Base-by-base conservation (phyloP, 345 rosid genomes). In the Eucalyptus curtisii region DNA sequence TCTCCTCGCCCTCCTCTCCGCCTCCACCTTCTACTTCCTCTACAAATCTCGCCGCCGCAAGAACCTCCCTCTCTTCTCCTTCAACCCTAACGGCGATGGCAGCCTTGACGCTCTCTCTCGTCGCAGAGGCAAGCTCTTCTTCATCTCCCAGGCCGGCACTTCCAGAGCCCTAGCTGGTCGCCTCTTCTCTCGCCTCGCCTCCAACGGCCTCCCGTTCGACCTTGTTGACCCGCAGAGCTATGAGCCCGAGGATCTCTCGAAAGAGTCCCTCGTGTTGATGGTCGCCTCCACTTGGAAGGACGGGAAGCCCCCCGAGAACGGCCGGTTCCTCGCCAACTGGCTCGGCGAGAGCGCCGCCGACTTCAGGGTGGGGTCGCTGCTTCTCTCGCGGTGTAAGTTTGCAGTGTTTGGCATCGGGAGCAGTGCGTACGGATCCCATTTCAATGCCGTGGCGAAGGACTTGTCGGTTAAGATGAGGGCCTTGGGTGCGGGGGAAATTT, bases 321-420 rank as follows among this genome's bases (percentile, higher is more conserved):
- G 96, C 22, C 90, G 90, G 87, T 97, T 97, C 90, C 95, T 98
- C 45, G 92, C 93, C 61, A 91, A 94, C 89, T 97, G 98, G 97
- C 92, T 97, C 11, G 91, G 93, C 2, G 99, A 98, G 93, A 95
- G 97, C 90, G 97, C 98, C 6, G 94, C 95, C 31, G 99, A 98
- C 91, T 98, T 98, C 88, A 93, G 99, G 85, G 99, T 96, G 19
- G 98, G 99, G 3, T 94, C 96, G 47, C 91, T 95, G 91, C 87
- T 96, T 71, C 96, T 96, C 31, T 93, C 97, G 20, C 89, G 89
- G 11, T 97, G 99, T 88, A 94, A 85, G 85, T 95, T 97, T 82
- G 95, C 95, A 5, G 99, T 98, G n/a, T 97, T 97, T 90, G 99
- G 99, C 7, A 94, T 98, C 50, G 98, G 99, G 31, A 96, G 99